Percentiles rank a stretch among this genome's conserved stretches.
Conservation (phyloP, 140 eudicot genomes). For the Erigeron philadelphicus region DNA sequence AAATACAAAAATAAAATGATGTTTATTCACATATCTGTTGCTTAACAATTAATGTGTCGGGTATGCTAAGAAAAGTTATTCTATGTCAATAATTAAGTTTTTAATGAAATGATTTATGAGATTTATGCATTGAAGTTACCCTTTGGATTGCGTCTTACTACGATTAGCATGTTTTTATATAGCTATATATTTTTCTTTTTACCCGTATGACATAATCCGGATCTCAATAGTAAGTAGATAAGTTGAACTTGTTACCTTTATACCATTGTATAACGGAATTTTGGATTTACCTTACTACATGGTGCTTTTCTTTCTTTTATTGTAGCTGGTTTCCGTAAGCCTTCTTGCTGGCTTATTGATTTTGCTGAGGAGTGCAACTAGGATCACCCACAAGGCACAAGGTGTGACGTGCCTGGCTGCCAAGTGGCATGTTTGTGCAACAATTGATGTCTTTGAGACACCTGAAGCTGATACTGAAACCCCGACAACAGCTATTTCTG, state of each 20-base stretch:
- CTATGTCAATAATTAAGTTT: no score
- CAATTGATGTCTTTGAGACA: slow-evolving; percentile 61
- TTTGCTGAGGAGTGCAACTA: slow-evolving; percentile 71
- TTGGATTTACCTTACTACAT: neutral
- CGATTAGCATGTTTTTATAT: no score
- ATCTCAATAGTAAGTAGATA: neutral
- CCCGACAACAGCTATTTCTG: slow-evolving; percentile 29
- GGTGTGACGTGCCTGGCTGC: slow-evolving; percentile 84
- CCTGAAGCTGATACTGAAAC: slow-evolving; percentile 51
- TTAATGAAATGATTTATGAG: neutral
- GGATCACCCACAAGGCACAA: slow-evolving; percentile 91
- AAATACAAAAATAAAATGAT: neutral
- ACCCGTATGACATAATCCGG: neutral
- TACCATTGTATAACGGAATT: neutral
- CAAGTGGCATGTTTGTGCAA: slow-evolving; percentile 91
- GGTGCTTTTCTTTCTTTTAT: slow-evolving; percentile 13
- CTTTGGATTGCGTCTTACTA: neutral
- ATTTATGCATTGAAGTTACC: neutral
- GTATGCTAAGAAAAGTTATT: no score
- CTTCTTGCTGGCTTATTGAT: slow-evolving; percentile 81
- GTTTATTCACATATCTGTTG: neutral
- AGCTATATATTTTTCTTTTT: neutral
- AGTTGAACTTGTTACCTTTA: neutral
- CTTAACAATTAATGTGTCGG: no score
- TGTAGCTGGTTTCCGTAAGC: slow-evolving; percentile 73